phyloP scores from a whole-genome alignment of 129 eudicot species.

The Helianthus annuus region DNA sequence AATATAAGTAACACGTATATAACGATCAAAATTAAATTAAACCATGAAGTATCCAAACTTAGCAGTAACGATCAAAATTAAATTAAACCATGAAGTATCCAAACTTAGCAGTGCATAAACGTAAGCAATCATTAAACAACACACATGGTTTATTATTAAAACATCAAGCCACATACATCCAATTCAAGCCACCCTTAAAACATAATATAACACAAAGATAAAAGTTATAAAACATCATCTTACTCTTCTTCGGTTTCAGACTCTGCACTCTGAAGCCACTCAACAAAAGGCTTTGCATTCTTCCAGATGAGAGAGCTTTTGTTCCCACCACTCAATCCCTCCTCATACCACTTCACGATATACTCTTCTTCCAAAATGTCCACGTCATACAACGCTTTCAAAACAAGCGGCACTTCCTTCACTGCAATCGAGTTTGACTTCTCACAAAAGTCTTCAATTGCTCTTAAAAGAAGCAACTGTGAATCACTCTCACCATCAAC shows the following conservation, averaged over 20 bases:
- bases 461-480: constrained; percentile 41
- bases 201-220: background rate
- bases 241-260: constrained; percentile 64
- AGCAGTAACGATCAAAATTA: too few relatives aligned
- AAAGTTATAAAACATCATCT: background rate
- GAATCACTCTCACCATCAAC: constrained; percentile 50
- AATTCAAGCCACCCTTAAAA: constrained; percentile 1
- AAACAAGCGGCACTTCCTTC: constrained; percentile 57
- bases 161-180: background rate
- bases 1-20: too few relatives aligned
- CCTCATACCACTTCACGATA: constrained; percentile 54
- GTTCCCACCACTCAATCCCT: constrained; percentile 43
- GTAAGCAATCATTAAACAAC: too few relatives aligned
- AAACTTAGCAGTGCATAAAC: too few relatives aligned
- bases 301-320: constrained; percentile 47
- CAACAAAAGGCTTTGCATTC: constrained; percentile 65
- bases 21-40: too few relatives aligned
- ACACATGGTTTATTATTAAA: background rate
- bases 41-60: too few relatives aligned
- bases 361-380: constrained; percentile 62
- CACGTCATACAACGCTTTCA: constrained; percentile 54
- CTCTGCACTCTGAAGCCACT: constrained; percentile 78
- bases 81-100: too few relatives aligned
- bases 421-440: constrained; percentile 51
- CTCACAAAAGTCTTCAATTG: constrained; percentile 54